Evolutionary conservation across 345 rosid species (phyloP), one percentile per base, ranked within the genome.

Genomic region (Alliaria petiolata): DNA sequence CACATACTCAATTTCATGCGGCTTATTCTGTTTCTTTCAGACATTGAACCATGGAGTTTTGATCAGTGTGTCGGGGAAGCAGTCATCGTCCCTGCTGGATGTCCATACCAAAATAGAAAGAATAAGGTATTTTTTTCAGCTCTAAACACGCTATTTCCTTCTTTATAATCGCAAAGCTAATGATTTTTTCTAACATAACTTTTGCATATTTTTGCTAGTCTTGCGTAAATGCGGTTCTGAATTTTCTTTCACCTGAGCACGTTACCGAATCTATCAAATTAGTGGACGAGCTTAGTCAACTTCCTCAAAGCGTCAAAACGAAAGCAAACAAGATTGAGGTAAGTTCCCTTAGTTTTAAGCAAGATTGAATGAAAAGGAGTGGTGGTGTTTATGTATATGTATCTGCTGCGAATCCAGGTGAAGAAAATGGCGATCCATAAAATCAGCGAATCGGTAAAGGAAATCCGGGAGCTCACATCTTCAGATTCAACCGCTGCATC

Each of bases 41-140:
- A 87, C 46, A 74, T 95, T 54, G 99, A 89, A 71, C 99, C 99
- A 17, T 92, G 99, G 96, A 83, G 85, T 80, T 89, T 95, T 78
- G 78, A 89, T 82, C 99, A 91, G 71, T 89, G 86, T 76, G 85
- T 92, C 28, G 99, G 97, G 59, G 99, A 95, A 83, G 99, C 97
- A 70, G 89, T 95, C 68, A 76, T 89, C 51, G 75, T 95, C 70
- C 98, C 99, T 58, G 84, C 95, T 20, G 99, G 99, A 78, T 92
- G 96, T 71, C 97, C 98, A 4, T 95, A 88, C 76, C 99, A 95
- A 81, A 81, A 83, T 55, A 88, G 80, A 86, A 92, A 88, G 75
- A 79, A 83, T 31, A 95, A 87, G 98, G 96, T 95, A 81, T 71
- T 4, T 14, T 30, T 28, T 47, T 47, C 30, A 15, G 28, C 50